A percentile compares a stretch with the other conserved stretches of the same genome.
phyloP scores from a whole-genome alignment of 345 rosid species.

The Microthlaspi erraticum region DNA sequence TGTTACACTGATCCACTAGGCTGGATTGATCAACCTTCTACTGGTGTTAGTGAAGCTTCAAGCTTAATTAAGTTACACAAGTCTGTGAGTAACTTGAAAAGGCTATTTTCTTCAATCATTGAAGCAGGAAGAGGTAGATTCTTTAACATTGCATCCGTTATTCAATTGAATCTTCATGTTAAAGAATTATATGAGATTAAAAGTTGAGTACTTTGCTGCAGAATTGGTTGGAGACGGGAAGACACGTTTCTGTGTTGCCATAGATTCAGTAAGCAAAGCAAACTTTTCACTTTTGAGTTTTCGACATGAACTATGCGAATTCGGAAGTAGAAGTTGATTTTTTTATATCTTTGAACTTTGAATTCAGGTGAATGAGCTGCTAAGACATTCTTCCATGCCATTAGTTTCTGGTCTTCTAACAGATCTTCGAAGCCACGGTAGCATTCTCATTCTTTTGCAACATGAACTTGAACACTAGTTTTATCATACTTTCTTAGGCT shows the following conservation, averaged over 20 bases:
- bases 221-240: slow-evolving; percentile 70
- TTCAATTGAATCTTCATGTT: neutral
- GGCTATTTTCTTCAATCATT: slow-evolving; percentile 58
- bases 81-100: slow-evolving; percentile 69
- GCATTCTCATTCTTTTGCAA: slow-evolving; percentile 15
- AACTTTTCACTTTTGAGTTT: neutral
- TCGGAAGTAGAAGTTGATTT: slow-evolving; percentile 13
- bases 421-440: slow-evolving; percentile 86
- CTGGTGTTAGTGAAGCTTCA: slow-evolving; percentile 44
- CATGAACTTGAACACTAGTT: slow-evolving; percentile 1
- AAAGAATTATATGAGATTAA: slow-evolving; percentile 19
- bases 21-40: slow-evolving; percentile 60
- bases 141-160: neutral
- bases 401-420: slow-evolving; percentile 66
- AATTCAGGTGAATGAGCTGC: slow-evolving; percentile 70
- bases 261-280: slow-evolving; percentile 73
- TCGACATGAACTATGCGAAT: neutral
- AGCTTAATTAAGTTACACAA: slow-evolving; percentile 41
- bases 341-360: slow-evolving; percentile 19
- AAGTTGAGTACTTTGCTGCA: slow-evolving; percentile 43
- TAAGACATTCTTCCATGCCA: slow-evolving; percentile 65
- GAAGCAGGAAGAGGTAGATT: slow-evolving; percentile 72
- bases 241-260: slow-evolving; percentile 68
- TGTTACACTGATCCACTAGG: slow-evolving; percentile 87
- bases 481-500: neutral